Base-by-base conservation (phyloP, 768 basidiomycete genomes). In the Mycena floridula region DNA sequence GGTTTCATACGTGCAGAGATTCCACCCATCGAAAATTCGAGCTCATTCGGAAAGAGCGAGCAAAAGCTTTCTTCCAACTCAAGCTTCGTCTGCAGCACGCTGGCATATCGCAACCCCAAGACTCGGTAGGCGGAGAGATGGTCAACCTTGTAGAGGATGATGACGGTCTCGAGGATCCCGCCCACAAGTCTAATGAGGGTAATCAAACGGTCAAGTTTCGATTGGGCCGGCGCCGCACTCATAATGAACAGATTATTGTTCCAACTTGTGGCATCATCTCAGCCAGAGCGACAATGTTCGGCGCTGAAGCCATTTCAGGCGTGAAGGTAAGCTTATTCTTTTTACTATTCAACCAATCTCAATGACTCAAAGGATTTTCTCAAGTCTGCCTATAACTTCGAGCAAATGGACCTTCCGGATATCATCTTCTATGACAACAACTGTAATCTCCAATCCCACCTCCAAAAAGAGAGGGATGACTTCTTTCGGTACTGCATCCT, bases 241-340 rank as follows among this genome's bases (percentile, higher is more conserved):
- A 30, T 16, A 30, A 30, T 16, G 28, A 30, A 16, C 28, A 30
- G 28, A 30, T 30, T 30, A 45, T 54, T 15, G 54, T 58, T 23
- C 42, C 41, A 2, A 48, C 57, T 4, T 65, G 63, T 53, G 60
- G 62, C 1, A 45, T 65, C 18, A 57, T 62, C 25, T 24, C 56
- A 18, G 52, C 50, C 1, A 44, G 55, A 2, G 58, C 58, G 3
- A 60, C 59, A 7, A 57, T 63, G 32, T 65, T 48, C 44, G 57
- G 57, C 1, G 54, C 61, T 4, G 62, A 65, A 40, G 53, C 53
- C 3, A 43, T 54, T 7, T 48, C 51, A 16, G 37, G 44, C 24
- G 54, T 59, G 18, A 43, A 41, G 28, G 60, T 60, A 46, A 38
- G 51, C 25, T 37, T 46, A 35, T 45, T 42, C 23, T 23, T 28